Conservation (phyloP, 2,329 filamentous ascomycete genomes). For the Ascochyta rabiei region DNA sequence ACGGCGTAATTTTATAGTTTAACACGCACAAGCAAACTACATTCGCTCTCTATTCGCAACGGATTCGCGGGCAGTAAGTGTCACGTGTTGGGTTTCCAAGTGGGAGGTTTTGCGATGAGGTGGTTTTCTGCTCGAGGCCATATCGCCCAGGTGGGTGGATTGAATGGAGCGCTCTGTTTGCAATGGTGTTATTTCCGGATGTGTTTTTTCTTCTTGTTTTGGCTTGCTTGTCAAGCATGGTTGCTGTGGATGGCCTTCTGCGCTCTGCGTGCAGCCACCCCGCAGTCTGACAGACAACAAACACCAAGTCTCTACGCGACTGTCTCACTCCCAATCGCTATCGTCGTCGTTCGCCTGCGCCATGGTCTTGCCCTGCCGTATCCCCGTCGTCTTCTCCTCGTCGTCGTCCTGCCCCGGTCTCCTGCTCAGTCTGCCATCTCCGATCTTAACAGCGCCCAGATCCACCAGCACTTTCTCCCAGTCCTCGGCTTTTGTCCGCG, state of each 20-base stretch:
- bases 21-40: background rate
- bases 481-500: constrained; percentile 54
- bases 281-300: background rate
- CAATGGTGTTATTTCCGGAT: too few relatives aligned
- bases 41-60: background rate
- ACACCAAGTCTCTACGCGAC: too few relatives aligned
- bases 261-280: background rate
- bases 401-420: constrained; percentile 59
- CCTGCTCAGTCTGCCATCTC: constrained; percentile 76
- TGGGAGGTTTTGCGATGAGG: too few relatives aligned
- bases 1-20: background rate
- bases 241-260: background rate
- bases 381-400: constrained; percentile 60
- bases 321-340: constrained; percentile 60
- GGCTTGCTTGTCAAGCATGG: too few relatives aligned
- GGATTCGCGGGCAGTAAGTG: too few relatives aligned
- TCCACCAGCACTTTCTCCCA: constrained; percentile 83
- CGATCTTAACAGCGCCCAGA: constrained; percentile 77
- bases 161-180: too few relatives aligned
- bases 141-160: too few relatives aligned
- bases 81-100: too few relatives aligned
- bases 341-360: constrained; percentile 61
- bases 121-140: too few relatives aligned
- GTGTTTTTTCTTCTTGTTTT: too few relatives aligned
- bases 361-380: constrained; percentile 48